Evolutionary conservation across 768 basidiomycete genomes (phyloP).

Genomic region (Pleurotus sapidus): DNA sequence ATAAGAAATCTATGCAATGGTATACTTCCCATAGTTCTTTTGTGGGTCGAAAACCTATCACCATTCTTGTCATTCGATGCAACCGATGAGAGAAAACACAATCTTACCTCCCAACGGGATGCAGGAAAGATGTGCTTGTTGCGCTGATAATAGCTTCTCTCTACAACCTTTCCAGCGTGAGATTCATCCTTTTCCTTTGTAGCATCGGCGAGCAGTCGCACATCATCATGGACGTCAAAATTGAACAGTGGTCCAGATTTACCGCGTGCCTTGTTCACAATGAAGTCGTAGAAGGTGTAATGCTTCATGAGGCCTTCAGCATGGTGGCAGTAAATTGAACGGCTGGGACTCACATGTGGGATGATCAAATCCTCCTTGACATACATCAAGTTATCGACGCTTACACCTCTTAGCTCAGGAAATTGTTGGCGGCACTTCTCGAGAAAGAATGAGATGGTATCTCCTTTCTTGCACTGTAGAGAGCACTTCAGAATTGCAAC

Average conservation of each 20-base stretch:
- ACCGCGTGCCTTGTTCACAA: slow-evolving; percentile 96
- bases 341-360: slow-evolving; percentile 68
- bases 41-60: slow-evolving; percentile 87
- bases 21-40: slow-evolving; percentile 92
- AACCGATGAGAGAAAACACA: not conserved
- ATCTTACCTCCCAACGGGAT: slow-evolving; percentile 90
- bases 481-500: not conserved
- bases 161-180: slow-evolving; percentile 98
- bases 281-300: slow-evolving; percentile 98
- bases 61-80: not conserved
- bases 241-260: slow-evolving; percentile 98
- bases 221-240: slow-evolving; percentile 99
- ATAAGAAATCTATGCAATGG: slow-evolving; percentile 43
- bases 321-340: slow-evolving; percentile 1
- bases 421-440: slow-evolving; percentile 94
- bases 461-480: slow-evolving; percentile 93
- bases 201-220: slow-evolving; percentile 90
- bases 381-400: slow-evolving; percentile 98
- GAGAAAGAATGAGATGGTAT: slow-evolving; percentile 81
- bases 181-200: slow-evolving; percentile 98
- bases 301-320: slow-evolving; percentile 51
- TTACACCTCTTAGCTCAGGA: slow-evolving; percentile 85
- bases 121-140: slow-evolving; percentile 99
- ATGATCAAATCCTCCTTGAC: slow-evolving; percentile 99
- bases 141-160: slow-evolving; percentile 91